Evolutionary conservation across 768 basidiomycete genomes (phyloP).

Genomic region (Mycena albidolilacea): DNA sequence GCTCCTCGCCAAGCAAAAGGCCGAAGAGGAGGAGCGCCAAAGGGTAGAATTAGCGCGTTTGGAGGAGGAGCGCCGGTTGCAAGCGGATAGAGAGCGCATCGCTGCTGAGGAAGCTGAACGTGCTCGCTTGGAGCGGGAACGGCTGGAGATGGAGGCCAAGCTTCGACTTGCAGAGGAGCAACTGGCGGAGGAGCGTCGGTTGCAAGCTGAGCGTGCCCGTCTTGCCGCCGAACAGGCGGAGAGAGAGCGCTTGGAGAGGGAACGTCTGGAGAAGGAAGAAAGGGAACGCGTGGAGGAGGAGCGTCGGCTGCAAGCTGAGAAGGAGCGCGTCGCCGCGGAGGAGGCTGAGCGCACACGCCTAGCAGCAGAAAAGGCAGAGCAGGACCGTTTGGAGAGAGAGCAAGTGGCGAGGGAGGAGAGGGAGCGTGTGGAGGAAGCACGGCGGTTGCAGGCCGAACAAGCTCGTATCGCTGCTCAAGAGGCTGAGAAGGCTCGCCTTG

Average conservation of each 20-base stretch:
- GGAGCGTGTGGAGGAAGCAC: constrained; percentile 28
- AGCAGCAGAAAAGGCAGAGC: constrained; percentile 23
- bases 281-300: constrained; percentile 31
- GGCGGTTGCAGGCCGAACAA: constrained; percentile 24
- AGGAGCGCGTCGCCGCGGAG: constrained; percentile 30
- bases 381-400: constrained; percentile 29
- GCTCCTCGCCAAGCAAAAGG: constrained; percentile 32
- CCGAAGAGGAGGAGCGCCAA: constrained; percentile 34
- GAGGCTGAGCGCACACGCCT: constrained; percentile 28
- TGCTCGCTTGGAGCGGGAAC: constrained; percentile 36
- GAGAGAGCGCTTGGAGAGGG: constrained; percentile 28
- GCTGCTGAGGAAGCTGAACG: constrained; percentile 41
- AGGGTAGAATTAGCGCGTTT: constrained; percentile 34
- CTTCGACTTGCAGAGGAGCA: constrained; percentile 41
- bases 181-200: constrained; percentile 40
- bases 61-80: constrained; percentile 44
- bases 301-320: constrained; percentile 30
- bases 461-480: constrained; percentile 31
- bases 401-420: constrained; percentile 18
- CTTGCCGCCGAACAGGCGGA: constrained; percentile 35
- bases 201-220: constrained; percentile 37
- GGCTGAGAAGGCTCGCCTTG: constrained; percentile 21
- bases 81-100: constrained; percentile 41
- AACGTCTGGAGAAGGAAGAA: constrained; percentile 25
- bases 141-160: constrained; percentile 41